Evolutionary conservation across 2,329 filamentous ascomycete genomes (phyloP).

Genomic region (Colletotrichum sp.): DNA sequence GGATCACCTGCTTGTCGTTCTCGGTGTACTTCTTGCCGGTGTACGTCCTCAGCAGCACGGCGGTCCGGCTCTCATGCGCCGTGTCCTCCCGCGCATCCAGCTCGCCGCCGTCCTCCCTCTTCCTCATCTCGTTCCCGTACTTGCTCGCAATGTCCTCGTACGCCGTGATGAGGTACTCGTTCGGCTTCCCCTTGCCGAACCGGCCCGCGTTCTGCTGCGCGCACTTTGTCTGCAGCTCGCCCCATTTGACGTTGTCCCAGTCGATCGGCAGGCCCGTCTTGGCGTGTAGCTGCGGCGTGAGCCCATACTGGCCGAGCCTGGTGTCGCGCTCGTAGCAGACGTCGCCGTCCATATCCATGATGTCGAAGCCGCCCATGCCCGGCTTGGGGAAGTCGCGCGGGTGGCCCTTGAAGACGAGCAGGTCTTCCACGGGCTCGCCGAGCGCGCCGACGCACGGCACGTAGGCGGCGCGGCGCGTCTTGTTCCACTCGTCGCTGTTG

Average conservation of each 20-base stretch:
- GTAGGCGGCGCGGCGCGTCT: conserved; percentile 60
- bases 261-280: conserved; percentile 50
- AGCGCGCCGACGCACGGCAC: conserved; percentile 69
- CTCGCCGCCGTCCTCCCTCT: not conserved
- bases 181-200: conserved; percentile 53
- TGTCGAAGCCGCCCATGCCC: conserved; percentile 66
- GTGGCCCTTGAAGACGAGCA: conserved; percentile 67
- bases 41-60: conserved; percentile 78
- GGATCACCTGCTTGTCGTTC: conserved; percentile 80
- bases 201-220: conserved; percentile 69
- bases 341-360: conserved; percentile 66
- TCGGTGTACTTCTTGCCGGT: conserved; percentile 77
- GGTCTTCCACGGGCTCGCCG: conserved; percentile 64
- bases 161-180: conserved; percentile 45
- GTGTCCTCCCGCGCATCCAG: not conserved
- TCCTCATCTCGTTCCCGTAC: not conserved
- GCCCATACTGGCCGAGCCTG: conserved; percentile 71
- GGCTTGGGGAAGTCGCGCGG: conserved; percentile 64
- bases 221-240: conserved; percentile 72
- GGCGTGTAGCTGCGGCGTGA: conserved; percentile 49
- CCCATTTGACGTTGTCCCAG: conserved; percentile 75
- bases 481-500: conserved; percentile 66
- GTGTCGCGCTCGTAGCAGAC: conserved; percentile 73
- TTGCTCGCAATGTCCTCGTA: conserved; percentile 31
- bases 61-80: conserved; percentile 57